A percentile compares a stretch with the other conserved stretches of the same genome.
Evolutionary conservation across 306 rosid genomes (phyloP).

Genomic region (Rosa rugosa): DNA sequence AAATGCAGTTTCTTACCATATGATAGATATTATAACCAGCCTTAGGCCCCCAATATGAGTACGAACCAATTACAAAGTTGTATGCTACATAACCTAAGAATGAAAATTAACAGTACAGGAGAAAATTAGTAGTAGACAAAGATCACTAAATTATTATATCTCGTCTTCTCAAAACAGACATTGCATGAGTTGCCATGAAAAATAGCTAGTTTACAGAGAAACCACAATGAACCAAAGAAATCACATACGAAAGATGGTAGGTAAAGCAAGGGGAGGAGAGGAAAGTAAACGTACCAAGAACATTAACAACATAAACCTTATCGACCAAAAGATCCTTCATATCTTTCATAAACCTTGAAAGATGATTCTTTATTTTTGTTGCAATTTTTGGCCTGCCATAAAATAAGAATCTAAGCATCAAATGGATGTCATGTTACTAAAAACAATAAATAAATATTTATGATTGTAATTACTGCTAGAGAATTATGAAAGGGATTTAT

Average conservation of each 20-base stretch:
- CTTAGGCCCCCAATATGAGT: conserved; percentile 92
- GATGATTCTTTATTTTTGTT: conserved; percentile 23
- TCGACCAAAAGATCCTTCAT: conserved; percentile 61
- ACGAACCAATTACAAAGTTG: conserved; percentile 81
- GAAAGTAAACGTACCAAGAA: conserved; percentile 55
- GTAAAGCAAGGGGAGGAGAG: conserved; percentile 18
- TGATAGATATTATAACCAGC: conserved; percentile 73
- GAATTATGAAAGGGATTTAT: not conserved
- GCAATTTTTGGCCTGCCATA: conserved; percentile 40
- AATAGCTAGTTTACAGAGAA: conserved; percentile 24
- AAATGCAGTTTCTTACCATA: conserved; percentile 52
- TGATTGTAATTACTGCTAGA: not conserved
- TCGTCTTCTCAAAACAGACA: not conserved
- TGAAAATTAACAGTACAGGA: conserved; percentile 8
- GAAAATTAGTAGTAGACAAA: conserved; percentile 11
- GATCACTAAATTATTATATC: not conserved
- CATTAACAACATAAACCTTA: conserved; percentile 62
- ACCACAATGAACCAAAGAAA: conserved; percentile 13
- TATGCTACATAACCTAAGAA: conserved; percentile 64
- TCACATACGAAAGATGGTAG: conserved; percentile 16
- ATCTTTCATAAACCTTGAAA: conserved; percentile 53
- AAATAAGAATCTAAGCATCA: conserved; percentile 16
- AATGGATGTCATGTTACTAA: not conserved
- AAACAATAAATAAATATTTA: not conserved
- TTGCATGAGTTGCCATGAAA: conserved; percentile 7